Percentiles rank a stretch among this genome's conserved stretches.
phyloP scores from a whole-genome alignment of 345 rosid genomes.

The Euphorbia pulcherrima region DNA sequence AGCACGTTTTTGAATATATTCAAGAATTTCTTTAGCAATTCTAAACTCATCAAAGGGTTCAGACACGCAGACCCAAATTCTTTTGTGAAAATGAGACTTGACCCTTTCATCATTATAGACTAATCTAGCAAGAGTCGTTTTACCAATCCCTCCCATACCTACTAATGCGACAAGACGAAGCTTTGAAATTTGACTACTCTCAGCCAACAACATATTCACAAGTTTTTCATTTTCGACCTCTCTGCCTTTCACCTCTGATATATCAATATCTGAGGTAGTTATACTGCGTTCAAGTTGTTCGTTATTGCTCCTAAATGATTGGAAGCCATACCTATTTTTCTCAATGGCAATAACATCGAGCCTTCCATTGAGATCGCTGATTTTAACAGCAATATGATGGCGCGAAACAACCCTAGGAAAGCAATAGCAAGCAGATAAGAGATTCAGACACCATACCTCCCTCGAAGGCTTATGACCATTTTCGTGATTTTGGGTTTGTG shows the following conservation, averaged over 20 bases:
- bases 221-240: not conserved
- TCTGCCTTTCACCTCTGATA: not conserved
- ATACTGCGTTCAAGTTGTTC: not conserved
- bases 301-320: accelerated
- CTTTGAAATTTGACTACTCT: not conserved
- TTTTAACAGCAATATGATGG: not conserved
- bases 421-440: not conserved
- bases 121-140: slow-evolving; percentile 9
- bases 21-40: slow-evolving; percentile 10
- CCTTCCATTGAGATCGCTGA: not conserved
- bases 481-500: not conserved
- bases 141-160: slow-evolving; percentile 12
- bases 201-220: not conserved
- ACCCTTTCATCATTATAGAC: not conserved
- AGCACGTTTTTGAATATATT: not conserved
- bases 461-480: too few relatives aligned
- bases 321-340: not conserved
- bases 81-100: not conserved
- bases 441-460: slow-evolving; percentile 9
- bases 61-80: slow-evolving; percentile 22
- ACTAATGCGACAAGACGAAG: not conserved
- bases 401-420: not conserved
- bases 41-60: slow-evolving; percentile 3
- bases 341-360: not conserved
- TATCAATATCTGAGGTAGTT: not conserved